Conservation (phyloP, 2,329 filamentous ascomycete genomes). For the Fusarium fujikuroi region DNA sequence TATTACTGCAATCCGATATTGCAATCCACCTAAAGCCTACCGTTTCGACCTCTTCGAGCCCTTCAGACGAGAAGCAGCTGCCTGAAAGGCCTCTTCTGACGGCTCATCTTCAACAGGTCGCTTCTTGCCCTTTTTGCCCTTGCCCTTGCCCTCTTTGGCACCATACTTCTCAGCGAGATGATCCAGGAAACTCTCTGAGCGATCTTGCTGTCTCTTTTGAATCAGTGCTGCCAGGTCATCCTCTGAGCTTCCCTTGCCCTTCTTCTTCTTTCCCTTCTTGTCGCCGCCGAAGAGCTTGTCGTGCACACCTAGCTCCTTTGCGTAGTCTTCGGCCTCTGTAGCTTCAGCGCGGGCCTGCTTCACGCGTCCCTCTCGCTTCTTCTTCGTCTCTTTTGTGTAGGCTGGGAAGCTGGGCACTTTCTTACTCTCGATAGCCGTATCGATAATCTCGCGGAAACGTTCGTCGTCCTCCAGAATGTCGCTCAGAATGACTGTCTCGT, state of each 20-base stretch:
- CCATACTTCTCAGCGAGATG: conserved; percentile 81
- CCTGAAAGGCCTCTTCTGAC: conserved; percentile 70
- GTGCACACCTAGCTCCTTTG: conserved; percentile 78
- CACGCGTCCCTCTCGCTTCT: conserved; percentile 67
- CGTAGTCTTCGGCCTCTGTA: conserved; percentile 77
- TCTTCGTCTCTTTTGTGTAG: conserved; percentile 80
- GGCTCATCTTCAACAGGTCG: conserved; percentile 70
- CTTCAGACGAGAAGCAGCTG: conserved; percentile 61
- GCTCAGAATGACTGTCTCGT: conserved; percentile 87
- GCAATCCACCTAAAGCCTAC: not conserved
- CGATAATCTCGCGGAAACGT: conserved; percentile 82
- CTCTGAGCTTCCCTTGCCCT: conserved; percentile 58
- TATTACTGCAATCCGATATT: not conserved
- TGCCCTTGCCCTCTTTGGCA: conserved; percentile 53
- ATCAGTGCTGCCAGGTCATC: conserved; percentile 78
- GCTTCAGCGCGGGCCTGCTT: conserved; percentile 74
- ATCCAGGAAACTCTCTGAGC: conserved; percentile 73
- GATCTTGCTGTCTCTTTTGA: conserved; percentile 72
- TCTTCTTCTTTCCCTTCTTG: conserved; percentile 58
- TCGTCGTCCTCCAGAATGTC: conserved; percentile 86
- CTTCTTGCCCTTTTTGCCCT: conserved; percentile 64
- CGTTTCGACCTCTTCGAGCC: conserved; percentile 43
- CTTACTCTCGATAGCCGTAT: conserved; percentile 77
- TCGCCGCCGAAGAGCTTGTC: conserved; percentile 71
- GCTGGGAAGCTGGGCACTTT: conserved; percentile 73